A percentile compares a stretch with the other conserved stretches of the same genome.
Evolutionary conservation across 768 basidiomycete genomes (phyloP).

Genomic region (Dioszegia crocea): DNA sequence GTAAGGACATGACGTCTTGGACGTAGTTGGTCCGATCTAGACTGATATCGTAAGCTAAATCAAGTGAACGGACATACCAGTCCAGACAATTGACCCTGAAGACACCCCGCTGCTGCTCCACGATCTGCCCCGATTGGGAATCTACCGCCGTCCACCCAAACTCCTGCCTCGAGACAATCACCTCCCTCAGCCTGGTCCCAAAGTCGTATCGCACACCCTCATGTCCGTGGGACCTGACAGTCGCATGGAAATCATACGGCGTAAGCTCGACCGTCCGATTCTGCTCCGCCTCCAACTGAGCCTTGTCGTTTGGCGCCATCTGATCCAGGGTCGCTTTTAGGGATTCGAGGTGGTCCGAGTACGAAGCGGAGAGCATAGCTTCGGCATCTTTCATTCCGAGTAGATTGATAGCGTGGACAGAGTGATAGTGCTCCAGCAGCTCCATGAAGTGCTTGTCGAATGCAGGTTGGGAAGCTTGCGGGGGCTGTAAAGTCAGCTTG

Average conservation of each 20-base stretch:
- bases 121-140: constrained; percentile 28
- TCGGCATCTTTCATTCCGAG: constrained; percentile 92
- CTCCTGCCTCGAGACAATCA: constrained; percentile 61
- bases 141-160: constrained; percentile 68
- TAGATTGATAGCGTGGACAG: constrained; percentile 82
- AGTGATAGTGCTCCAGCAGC: constrained; percentile 77
- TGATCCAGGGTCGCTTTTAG: constrained; percentile 28
- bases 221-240: constrained; percentile 74
- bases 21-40: constrained; percentile 96
- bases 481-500: constrained; percentile 57
- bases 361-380: constrained; percentile 72
- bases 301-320: constrained; percentile 41
- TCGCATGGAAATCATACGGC: constrained; percentile 89
- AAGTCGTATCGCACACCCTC: constrained; percentile 77
- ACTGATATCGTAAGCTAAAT: constrained; percentile 54
- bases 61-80: too few species aligned
- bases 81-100: constrained; percentile 56
- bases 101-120: constrained; percentile 85
- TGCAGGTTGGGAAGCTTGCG: constrained; percentile 85
- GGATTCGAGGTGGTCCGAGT: constrained; percentile 65
- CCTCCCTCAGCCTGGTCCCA: constrained; percentile 50
- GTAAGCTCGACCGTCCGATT: constrained; percentile 55
- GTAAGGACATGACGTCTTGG: constrained; percentile 85
- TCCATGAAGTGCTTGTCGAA: constrained; percentile 91
- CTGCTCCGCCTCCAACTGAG: constrained; percentile 31